Percentiles rank a stretch among this genome's conserved stretches.
These are phyloP conservation scores for Thermochaetoides thermophila DNA, from an alignment of 495 filamentous ascomycete species.

Conservation along the genomic window DNA sequence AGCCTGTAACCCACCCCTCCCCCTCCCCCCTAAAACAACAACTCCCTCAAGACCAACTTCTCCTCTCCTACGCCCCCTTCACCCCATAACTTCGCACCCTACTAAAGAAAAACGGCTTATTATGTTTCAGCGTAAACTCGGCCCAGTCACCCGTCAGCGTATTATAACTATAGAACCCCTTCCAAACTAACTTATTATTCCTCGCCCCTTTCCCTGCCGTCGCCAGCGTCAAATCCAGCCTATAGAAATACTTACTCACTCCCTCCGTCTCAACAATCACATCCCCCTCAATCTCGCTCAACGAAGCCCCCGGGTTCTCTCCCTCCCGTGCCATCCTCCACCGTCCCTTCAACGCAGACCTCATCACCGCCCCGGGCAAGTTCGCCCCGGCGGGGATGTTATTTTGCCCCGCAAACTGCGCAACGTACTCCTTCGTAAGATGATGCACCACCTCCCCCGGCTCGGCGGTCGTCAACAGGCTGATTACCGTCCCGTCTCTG, in stretches of 20 bases:
- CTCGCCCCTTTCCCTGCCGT: conserved; percentile 39
- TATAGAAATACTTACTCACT: conserved; percentile 62
- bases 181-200: conserved; percentile 81
- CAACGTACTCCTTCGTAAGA: conserved; percentile 33
- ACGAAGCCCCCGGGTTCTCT: conserved; percentile 11
- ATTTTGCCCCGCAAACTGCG: conserved; percentile 14
- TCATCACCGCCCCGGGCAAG: conserved; percentile 21
- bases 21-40: not conserved
- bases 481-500: conserved; percentile 70
- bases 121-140: conserved; percentile 70
- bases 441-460: conserved; percentile 72
- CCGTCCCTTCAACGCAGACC: conserved; percentile 22
- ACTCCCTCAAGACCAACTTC: not conserved
- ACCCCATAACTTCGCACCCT: conserved; percentile 59
- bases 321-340: conserved; percentile 21
- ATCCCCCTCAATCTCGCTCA: conserved; percentile 40
- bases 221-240: conserved; percentile 57
- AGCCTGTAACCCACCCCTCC: no score
- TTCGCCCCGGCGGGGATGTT: no score
- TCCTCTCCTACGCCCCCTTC: conserved; percentile 16
- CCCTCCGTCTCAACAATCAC: conserved; percentile 81
- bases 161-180: conserved; percentile 86
- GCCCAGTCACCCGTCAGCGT: conserved; percentile 78
- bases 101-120: conserved; percentile 76
- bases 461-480: conserved; percentile 62